Evolutionary conservation across 2,329 filamentous ascomycete genomes (phyloP), one percentile per base, ranked within the genome.

Genomic region (Claviceps pusilla): DNA sequence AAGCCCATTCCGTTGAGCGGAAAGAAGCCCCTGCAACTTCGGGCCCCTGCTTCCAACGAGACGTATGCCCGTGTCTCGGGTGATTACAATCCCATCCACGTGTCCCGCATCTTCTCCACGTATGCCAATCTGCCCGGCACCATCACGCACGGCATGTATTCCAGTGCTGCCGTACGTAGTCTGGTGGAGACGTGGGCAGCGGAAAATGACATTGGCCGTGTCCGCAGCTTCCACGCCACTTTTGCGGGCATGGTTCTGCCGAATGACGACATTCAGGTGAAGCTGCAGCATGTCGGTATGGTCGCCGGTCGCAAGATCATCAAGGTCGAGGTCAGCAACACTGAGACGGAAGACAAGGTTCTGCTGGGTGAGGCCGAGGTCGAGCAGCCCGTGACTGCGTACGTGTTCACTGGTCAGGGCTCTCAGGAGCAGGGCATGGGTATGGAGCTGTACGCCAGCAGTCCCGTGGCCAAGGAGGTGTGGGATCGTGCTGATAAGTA

Each of bases 381-480:
- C 56, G 93, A 98, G 72, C 93, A 98, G 69, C 94, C 94, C 7
- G 89, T 93, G 39, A 95, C 91, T 2, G 85, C 93, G 5, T 98
- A 98, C 65, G 89, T 98, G 62, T 98, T 98, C 72, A 98, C 94
- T 59, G 93, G 93, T 54, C 93, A 98, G 71, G 93, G 93, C 63
- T 96, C 90, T 51, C 94, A 98, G 71, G 93, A 98, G 71, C 93
- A 98, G 70, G 93, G 93, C 58, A 98, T 98, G 93, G 93, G 93
- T 72, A 98, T 98, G 93, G 93, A 97, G 65, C 78, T 98, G 52
- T 98, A 98, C 69, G 86, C 79, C 64, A 95, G 85, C 77, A 97
- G 93, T 68, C 76, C 85, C 42, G 93, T 98, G 24, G 94, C 93
- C 58, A 90, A 89, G 74, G 91, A 95, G 63, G 93, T 98, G 52